These are phyloP conservation scores for Emergomyces africanus DNA, from an alignment of 2,329 filamentous ascomycete species.

Conservation along the genomic window DNA sequence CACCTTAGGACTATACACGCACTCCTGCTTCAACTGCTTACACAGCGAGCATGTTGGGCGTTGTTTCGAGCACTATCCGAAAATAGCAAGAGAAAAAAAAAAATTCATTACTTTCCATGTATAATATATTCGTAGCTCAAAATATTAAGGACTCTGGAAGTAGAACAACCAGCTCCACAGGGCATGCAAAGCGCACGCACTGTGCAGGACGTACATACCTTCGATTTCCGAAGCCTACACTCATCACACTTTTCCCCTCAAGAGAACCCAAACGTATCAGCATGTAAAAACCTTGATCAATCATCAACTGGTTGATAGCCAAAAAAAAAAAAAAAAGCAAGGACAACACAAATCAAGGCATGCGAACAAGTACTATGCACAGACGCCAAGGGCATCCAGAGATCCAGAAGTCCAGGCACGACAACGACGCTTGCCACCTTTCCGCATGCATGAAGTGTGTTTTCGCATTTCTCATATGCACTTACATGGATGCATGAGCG, in stretches of 20 bases:
- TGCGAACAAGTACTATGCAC: neutral
- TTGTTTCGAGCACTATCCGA: neutral
- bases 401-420: neutral
- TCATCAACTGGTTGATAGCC: neutral
- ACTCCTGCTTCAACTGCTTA: conserved; percentile 27
- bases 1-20: conserved; percentile 29
- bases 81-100: neutral
- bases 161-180: neutral
- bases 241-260: neutral
- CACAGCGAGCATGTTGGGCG: conserved; percentile 26
- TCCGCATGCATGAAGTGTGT: neutral
- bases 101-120: neutral
- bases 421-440: neutral
- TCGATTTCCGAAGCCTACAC: conserved; percentile 2
- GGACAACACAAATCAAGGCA: neutral
- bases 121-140: neutral
- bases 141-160: neutral
- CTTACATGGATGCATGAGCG: neutral
- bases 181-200: neutral
- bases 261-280: neutral
- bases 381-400: neutral
- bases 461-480: neutral
- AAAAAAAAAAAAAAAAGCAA: neutral
- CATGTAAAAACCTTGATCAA: neutral
- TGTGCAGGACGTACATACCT: neutral